Evolutionary conservation across 305 asterid genomes (phyloP).

Genomic region (Solanum hybrid): DNA sequence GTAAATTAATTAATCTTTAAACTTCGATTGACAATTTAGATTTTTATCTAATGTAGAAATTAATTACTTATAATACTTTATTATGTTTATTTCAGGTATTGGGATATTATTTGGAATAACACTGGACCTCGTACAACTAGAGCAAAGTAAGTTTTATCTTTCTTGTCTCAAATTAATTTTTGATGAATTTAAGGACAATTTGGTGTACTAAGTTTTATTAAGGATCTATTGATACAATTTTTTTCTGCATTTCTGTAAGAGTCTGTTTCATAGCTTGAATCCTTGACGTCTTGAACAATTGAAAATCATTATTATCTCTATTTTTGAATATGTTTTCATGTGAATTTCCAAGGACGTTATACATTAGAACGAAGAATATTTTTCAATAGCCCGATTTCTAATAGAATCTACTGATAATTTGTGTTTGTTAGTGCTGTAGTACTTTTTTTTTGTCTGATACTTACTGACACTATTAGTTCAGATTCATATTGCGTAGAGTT

Average conservation of each 20-base stretch:
- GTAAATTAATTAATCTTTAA: too few species aligned
- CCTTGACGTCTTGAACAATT: background rate
- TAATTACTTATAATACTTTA: background rate
- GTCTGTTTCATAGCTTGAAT: background rate
- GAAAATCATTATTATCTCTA: background rate
- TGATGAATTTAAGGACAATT: background rate
- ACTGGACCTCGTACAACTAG: background rate
- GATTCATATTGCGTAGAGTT: background rate
- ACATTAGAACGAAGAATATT: background rate
- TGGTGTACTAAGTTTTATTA: background rate
- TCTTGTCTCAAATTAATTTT: background rate
- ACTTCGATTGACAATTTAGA: too few species aligned
- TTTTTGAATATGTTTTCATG: background rate
- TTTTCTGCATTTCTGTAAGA: fast-evolving
- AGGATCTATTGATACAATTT: background rate
- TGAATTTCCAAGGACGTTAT: background rate
- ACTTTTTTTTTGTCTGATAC: background rate
- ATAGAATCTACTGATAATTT: background rate
- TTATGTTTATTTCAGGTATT: slow-evolving; percentile 6
- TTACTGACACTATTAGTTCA: background rate
- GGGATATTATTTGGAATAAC: slow-evolving; percentile 32
- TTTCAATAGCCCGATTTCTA: background rate
- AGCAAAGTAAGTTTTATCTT: slow-evolving; percentile 19
- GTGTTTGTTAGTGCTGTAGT: background rate
- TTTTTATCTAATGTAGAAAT: background rate